These are phyloP conservation scores for Ascocoryne sarcoides DNA, from an alignment of 2,329 filamentous ascomycete genomes.

Conservation along the genomic window DNA sequence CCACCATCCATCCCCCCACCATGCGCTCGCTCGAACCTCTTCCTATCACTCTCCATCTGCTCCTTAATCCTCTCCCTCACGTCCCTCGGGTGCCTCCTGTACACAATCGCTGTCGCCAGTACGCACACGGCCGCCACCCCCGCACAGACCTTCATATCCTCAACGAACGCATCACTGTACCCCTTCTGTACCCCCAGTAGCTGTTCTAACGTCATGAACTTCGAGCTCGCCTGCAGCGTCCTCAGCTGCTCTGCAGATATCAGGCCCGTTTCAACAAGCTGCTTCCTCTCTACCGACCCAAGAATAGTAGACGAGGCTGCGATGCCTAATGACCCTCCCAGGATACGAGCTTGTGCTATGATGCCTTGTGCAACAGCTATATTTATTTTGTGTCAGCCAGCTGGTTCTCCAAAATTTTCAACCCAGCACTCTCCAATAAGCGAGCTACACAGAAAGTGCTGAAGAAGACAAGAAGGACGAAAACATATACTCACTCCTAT, in stretches of 20 bases:
- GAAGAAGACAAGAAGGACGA: not conserved
- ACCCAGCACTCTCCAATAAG: not conserved
- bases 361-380: constrained; percentile 48
- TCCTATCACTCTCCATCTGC: not conserved
- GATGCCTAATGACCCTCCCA: constrained; percentile 52
- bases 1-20: too few relatives aligned
- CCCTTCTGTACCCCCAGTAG: not conserved
- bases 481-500: constrained; percentile 31
- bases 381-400: too few relatives aligned
- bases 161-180: not conserved
- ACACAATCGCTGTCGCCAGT: not conserved
- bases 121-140: not conserved
- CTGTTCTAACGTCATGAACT: not conserved
- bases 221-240: not conserved
- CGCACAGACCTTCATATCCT: not conserved
- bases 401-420: too few relatives aligned
- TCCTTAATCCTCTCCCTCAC: not conserved
- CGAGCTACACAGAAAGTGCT: not conserved
- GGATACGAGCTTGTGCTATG: constrained; percentile 49
- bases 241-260: constrained; percentile 1
- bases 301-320: constrained; percentile 51
- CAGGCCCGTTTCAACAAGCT: constrained; percentile 11
- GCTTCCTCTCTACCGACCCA: constrained; percentile 4
- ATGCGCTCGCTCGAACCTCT: too few relatives aligned
- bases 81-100: not conserved